A percentile compares a stretch with the other conserved stretches of the same genome.
Conservation (phyloP, 1,284 basidiomycete genomes). For the Cerioporus squamosus region DNA sequence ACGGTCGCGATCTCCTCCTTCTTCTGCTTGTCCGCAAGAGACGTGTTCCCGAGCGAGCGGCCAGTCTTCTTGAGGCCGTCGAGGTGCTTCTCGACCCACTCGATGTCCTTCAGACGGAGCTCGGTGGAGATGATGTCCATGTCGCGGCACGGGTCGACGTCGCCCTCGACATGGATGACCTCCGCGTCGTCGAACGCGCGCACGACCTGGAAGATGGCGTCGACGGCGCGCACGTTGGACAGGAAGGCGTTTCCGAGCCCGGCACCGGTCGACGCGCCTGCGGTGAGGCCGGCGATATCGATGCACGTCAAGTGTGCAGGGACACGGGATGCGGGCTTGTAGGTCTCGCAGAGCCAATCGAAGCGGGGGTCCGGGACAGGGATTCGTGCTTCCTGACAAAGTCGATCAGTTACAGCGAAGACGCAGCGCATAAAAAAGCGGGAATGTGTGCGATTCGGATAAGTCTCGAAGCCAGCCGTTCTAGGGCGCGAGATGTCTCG, state of each 20-base stretch:
- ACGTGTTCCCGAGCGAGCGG: conserved; percentile 75
- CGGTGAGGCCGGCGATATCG: conserved; percentile 98
- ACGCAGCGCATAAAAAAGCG: too few relatives aligned
- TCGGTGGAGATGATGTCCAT: conserved; percentile 99
- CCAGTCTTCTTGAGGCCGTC: conserved; percentile 79
- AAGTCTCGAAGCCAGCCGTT: too few relatives aligned
- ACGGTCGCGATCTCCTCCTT: conserved; percentile 95
- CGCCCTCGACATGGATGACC: conserved; percentile 99
- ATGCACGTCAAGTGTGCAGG: conserved; percentile 98
- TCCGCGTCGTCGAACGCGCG: conserved; percentile 99
- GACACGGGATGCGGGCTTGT: conserved; percentile 89
- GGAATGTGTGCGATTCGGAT: too few relatives aligned
- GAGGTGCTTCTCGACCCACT: conserved; percentile 95
- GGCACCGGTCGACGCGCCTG: conserved; percentile 97
- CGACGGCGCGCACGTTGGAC: conserved; percentile 96
- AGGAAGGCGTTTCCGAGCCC: conserved; percentile 98
- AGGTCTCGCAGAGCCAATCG: conserved; percentile 90
- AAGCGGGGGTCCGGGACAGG: conserved; percentile 97
- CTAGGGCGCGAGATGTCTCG: too few relatives aligned
- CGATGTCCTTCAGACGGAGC: conserved; percentile 95
- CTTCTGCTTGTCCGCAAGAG: conserved; percentile 92
- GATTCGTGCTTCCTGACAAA: conserved; percentile 80
- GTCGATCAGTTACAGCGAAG: background rate
- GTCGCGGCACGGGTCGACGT: conserved; percentile 94
- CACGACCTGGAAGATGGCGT: conserved; percentile 99